Conservation (phyloP, 1,284 basidiomycete species). For the Puccinia horiana region DNA sequence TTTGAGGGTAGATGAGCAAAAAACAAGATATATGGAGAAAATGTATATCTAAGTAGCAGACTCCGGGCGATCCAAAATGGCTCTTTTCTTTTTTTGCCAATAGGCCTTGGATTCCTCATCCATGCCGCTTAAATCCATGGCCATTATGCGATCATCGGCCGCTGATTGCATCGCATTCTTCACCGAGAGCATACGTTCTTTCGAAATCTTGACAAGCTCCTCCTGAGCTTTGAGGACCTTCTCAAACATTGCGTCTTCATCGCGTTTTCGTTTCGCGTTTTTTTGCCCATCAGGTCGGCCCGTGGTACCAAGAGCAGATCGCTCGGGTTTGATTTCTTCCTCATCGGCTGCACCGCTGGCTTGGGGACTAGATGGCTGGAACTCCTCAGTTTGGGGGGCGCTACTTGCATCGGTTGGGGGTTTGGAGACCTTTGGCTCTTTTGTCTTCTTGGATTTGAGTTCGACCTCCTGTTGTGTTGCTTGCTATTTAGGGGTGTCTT, state of each 20-base stretch:
- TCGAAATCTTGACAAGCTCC: not conserved
- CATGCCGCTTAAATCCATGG: not conserved
- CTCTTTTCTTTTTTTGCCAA: not conserved
- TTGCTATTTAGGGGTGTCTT: not conserved
- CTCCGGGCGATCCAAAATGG: not conserved
- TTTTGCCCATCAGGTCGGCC: not conserved
- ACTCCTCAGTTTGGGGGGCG: not conserved
- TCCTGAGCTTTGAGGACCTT: not conserved
- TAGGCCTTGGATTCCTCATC: not conserved
- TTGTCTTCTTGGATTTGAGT: not conserved
- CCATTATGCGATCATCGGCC: not conserved
- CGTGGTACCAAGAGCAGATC: not conserved
- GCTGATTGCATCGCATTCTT: not conserved
- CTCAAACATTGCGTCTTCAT: not conserved
- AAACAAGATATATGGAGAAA: no score
- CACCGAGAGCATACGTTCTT: not conserved
- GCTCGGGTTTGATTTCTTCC: not conserved
- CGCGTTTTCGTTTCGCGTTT: not conserved
- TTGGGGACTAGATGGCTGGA: not conserved
- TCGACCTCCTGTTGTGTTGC: not conserved
- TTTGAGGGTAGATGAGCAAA: no score
- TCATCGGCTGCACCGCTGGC: not conserved
- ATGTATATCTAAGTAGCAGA: no score
- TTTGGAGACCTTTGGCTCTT: not conserved
- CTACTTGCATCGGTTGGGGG: no score